phyloP scores from a whole-genome alignment of 2,329 filamentous ascomycete species.

The Tolypocladium nubicola region DNA sequence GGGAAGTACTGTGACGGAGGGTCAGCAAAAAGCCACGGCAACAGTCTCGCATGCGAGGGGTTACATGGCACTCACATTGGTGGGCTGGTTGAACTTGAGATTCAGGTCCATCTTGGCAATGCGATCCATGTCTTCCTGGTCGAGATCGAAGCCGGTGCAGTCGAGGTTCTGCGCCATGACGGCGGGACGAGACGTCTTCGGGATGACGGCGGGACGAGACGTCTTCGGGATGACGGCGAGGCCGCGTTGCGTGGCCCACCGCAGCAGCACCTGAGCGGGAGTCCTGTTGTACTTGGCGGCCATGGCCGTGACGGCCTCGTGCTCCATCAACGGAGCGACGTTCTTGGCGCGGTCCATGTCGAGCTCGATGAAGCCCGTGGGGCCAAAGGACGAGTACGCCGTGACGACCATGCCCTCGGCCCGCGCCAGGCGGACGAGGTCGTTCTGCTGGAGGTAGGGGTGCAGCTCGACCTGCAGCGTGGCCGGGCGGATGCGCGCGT shows the following conservation, averaged over 20 bases:
- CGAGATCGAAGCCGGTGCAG: constrained; percentile 54
- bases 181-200: constrained; percentile 53
- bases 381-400: constrained; percentile 77
- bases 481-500: constrained; percentile 63
- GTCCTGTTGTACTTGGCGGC: constrained; percentile 54
- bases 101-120: constrained; percentile 55
- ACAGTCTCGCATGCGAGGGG: neutral
- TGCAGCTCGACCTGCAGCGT: constrained; percentile 86
- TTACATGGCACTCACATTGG: constrained; percentile 43
- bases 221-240: constrained; percentile 78
- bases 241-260: constrained; percentile 78
- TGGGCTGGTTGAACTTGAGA: constrained; percentile 69
- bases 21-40: neutral
- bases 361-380: constrained; percentile 69
- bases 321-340: constrained; percentile 61
- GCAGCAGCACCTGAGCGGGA: constrained; percentile 49
- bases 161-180: constrained; percentile 56
- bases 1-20: neutral
- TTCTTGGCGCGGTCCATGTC: constrained; percentile 47
- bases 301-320: constrained; percentile 52
- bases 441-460: constrained; percentile 71
- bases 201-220: constrained; percentile 60
- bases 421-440: constrained; percentile 60
- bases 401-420: constrained; percentile 63
- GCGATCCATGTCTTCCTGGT: constrained; percentile 52